Evolutionary conservation across 805 yeast genomes (phyloP).

Genomic region (Geotrichum ghanense): DNA sequence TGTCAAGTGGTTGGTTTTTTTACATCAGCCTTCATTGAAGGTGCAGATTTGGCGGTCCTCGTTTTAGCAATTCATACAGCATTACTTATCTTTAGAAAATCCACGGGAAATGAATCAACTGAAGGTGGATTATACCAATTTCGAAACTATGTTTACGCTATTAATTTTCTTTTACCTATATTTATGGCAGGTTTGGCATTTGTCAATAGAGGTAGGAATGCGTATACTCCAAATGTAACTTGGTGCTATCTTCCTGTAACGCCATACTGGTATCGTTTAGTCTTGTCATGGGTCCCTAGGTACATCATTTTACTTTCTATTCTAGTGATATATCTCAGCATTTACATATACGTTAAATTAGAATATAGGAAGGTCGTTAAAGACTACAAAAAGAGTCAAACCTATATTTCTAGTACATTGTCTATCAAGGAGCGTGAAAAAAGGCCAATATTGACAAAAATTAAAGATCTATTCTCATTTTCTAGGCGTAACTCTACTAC

Average conservation of each 20-base stretch:
- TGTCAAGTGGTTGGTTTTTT: slow-evolving; percentile 67
- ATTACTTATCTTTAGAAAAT: slow-evolving; percentile 47
- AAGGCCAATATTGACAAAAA: background rate
- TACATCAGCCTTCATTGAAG: slow-evolving; percentile 68
- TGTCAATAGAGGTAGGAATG: slow-evolving; percentile 46
- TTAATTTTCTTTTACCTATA: slow-evolving; percentile 37
- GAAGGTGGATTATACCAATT: slow-evolving; percentile 21
- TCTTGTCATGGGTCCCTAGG: slow-evolving; percentile 71
- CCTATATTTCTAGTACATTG: background rate
- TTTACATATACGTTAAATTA: slow-evolving; percentile 53
- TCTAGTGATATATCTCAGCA: slow-evolving; percentile 48
- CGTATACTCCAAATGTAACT: slow-evolving; percentile 38
- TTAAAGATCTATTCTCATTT: background rate
- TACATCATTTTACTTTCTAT: slow-evolving; percentile 52
- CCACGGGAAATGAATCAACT: slow-evolving; percentile 12
- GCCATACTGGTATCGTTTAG: slow-evolving; percentile 65
- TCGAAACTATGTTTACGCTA: slow-evolving; percentile 32
- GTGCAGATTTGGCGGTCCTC: slow-evolving; percentile 72
- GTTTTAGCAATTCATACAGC: slow-evolving; percentile 76
- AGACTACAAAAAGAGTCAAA: background rate
- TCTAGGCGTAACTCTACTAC: background rate
- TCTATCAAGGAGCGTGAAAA: background rate
- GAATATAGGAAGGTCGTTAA: slow-evolving; percentile 12
- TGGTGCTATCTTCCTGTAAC: slow-evolving; percentile 54
- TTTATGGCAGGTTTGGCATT: slow-evolving; percentile 46